These are phyloP conservation scores for Podospora australis DNA, from an alignment of 495 filamentous ascomycete genomes.

Conservation along the genomic window DNA sequence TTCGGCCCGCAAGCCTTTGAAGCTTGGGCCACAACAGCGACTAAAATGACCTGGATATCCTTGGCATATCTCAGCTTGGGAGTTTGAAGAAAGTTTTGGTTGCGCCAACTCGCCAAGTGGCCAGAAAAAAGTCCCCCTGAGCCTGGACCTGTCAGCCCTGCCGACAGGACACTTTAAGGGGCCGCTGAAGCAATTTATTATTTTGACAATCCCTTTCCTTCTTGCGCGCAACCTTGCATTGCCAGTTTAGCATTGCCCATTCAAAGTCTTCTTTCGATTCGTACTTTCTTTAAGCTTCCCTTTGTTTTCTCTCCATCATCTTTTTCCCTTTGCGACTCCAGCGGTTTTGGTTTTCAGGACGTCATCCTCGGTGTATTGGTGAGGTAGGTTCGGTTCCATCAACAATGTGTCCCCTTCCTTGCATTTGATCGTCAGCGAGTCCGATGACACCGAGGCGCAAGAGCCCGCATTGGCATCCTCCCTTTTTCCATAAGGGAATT, in stretches of 20 bases:
- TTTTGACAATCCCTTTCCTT: neutral
- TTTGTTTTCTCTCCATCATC: conserved; percentile 11
- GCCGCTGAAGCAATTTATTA: conserved; percentile 11
- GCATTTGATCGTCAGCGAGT: neutral
- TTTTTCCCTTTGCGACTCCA: conserved; percentile 2
- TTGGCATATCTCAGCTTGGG: neutral
- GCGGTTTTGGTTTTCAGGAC: neutral
- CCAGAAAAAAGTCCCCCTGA: conserved; percentile 21
- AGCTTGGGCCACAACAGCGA: conserved; percentile 28
- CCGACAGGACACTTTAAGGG: conserved; percentile 16
- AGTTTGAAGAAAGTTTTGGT: neutral
- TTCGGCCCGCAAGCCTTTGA: no score
- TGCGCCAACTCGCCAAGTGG: conserved; percentile 24
- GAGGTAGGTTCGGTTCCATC: conserved; percentile 7
- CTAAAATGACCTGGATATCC: neutral
- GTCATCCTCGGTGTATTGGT: conserved; percentile 1
- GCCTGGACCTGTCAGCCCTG: conserved; percentile 13
- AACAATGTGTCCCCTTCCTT: no score
- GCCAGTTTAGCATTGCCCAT: neutral
- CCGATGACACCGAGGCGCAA: no score
- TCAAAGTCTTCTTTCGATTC: conserved; percentile 6
- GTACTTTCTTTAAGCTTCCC: conserved; percentile 15
- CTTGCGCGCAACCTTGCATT: neutral
- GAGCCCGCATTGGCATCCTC: no score
- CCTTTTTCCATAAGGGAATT: neutral